These are phyloP conservation scores for Dendryphion nanum DNA, from an alignment of 2,329 filamentous ascomycete genomes.

Conservation along the genomic window DNA sequence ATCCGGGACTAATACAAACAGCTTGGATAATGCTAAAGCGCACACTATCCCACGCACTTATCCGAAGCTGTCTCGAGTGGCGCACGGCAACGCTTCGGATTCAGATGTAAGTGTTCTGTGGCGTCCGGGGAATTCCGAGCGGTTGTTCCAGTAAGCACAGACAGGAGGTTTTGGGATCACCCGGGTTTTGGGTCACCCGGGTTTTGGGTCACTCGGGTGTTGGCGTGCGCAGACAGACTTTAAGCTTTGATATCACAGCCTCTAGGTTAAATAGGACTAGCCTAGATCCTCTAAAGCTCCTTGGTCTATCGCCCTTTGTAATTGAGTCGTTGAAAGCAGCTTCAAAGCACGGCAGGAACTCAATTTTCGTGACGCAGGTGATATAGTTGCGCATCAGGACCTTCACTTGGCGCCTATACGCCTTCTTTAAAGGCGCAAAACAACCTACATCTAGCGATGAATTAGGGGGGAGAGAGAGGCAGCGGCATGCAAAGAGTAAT, in stretches of 20 bases:
- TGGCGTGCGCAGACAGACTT: slow-evolving; percentile 14
- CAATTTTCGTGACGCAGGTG: slow-evolving; percentile 24
- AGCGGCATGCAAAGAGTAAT: slow-evolving; percentile 38
- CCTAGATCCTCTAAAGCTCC: slow-evolving; percentile 30
- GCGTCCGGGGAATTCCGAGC: no score
- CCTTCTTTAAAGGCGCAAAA: slow-evolving; percentile 15
- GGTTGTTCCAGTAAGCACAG: no score
- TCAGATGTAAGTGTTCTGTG: no score
- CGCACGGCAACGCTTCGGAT: no score
- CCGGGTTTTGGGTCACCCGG: no score
- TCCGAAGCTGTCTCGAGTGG: no score
- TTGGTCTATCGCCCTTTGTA: slow-evolving; percentile 23
- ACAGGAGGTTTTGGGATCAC: no score
- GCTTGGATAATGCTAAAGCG: no score
- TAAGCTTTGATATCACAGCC: slow-evolving; percentile 33
- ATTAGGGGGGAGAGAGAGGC: slow-evolving; percentile 12
- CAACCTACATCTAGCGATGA: slow-evolving; percentile 16
- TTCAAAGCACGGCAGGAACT: slow-evolving; percentile 20
- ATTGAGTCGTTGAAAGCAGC: slow-evolving; percentile 20
- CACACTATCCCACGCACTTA: no score
- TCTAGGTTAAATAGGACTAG: slow-evolving; percentile 33
- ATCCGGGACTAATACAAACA: no score
- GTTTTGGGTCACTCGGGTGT: no score
- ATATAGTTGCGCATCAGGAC: slow-evolving; percentile 24
- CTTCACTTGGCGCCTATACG: slow-evolving; percentile 29